Percentiles rank a stretch among this genome's conserved stretches.
These are phyloP conservation scores for Boeremia exigua DNA, from an alignment of 2,329 filamentous ascomycete genomes.

Conservation along the genomic window DNA sequence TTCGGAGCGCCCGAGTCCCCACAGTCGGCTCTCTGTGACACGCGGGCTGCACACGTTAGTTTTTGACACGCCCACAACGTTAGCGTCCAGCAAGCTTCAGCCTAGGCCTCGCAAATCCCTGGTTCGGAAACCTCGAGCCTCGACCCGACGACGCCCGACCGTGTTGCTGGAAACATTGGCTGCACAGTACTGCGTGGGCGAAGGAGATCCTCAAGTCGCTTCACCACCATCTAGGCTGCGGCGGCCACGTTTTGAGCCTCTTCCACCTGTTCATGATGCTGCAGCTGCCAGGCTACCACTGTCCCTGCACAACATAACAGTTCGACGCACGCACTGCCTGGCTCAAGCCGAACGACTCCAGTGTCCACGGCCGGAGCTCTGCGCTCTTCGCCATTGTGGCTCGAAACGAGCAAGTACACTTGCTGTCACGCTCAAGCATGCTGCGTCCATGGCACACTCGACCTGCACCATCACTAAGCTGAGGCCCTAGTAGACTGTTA, in stretches of 20 bases:
- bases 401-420: constrained; percentile 2
- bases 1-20: constrained; percentile 36
- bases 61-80: constrained; percentile 30
- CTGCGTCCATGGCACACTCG: constrained; percentile 12
- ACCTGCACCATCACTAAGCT: constrained; percentile 32
- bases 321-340: constrained; percentile 7
- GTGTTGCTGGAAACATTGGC: constrained; percentile 36
- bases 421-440: constrained; percentile 2
- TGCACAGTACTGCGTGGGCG: constrained; percentile 25
- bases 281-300: constrained; percentile 8
- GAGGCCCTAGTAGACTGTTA: constrained; percentile 1
- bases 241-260: constrained; percentile 38
- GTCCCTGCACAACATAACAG: constrained; percentile 3
- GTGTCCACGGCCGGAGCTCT: constrained; percentile 9
- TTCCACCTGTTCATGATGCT: constrained; percentile 4
- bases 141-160: constrained; percentile 44
- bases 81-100: constrained; percentile 22
- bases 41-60: constrained; percentile 35
- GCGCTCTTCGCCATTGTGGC: constrained; percentile 2
- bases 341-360: constrained; percentile 20
- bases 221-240: constrained; percentile 26
- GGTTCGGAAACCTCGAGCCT: constrained; percentile 33
- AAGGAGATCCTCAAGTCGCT: constrained; percentile 8
- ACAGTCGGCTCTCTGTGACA: constrained; percentile 34
- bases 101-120: constrained; percentile 23